Evolutionary conservation across 805 yeast species (phyloP).

Genomic region (Ogataea ramenticola): DNA sequence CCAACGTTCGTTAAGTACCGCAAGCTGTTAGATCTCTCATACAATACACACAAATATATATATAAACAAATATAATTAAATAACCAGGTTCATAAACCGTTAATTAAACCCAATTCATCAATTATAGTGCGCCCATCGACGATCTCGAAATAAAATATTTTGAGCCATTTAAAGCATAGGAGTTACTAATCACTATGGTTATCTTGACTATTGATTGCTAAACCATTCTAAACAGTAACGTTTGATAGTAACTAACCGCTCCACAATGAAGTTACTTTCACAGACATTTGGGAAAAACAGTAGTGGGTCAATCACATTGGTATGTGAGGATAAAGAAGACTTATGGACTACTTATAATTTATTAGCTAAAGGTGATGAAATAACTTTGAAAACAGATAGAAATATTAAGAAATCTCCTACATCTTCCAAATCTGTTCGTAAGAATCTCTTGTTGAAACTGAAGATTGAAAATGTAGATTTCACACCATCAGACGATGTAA

Average conservation of each 20-base stretch:
- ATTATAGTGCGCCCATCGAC: too few relatives aligned
- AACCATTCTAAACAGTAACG: too few relatives aligned
- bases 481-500: slow-evolving; percentile 65
- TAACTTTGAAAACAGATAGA: slow-evolving; percentile 62
- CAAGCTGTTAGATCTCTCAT: too few relatives aligned
- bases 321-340: slow-evolving; percentile 88
- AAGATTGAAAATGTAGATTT: slow-evolving; percentile 67
- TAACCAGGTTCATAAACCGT: too few relatives aligned
- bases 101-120: too few relatives aligned
- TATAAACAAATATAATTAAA: not conserved
- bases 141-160: too few relatives aligned
- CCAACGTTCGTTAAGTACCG: slow-evolving; percentile 60
- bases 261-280: slow-evolving; percentile 48
- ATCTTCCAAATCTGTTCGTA: slow-evolving; percentile 36
- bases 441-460: slow-evolving; percentile 53
- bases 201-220: too few relatives aligned
- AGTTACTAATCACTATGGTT: too few relatives aligned
- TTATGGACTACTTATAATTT: slow-evolving; percentile 83
- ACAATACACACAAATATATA: not conserved
- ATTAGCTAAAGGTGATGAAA: slow-evolving; percentile 66
- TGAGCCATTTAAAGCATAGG: too few relatives aligned
- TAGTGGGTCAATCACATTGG: slow-evolving; percentile 57
- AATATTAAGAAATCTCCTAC: slow-evolving; percentile 37
- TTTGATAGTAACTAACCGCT: too few relatives aligned
- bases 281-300: slow-evolving; percentile 48